A percentile compares a stretch with the other conserved stretches of the same genome.
These are phyloP conservation scores for Gentiana dahurica DNA, from an alignment of 257 asterid species.

Conservation along the genomic window DNA sequence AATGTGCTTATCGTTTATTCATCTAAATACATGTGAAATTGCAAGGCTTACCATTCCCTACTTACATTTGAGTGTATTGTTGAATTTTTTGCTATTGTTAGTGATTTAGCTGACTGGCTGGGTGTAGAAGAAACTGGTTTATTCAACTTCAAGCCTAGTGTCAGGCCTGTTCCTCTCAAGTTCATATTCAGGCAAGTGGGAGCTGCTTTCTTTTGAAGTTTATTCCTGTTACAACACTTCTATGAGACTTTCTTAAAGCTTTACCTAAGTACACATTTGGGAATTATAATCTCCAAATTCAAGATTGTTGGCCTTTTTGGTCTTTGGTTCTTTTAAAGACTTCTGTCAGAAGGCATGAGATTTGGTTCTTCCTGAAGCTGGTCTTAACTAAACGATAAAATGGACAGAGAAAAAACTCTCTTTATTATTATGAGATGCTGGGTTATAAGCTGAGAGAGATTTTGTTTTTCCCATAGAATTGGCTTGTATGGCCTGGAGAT, in stretches of 20 bases:
- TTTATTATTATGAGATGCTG: neutral
- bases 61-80: neutral
- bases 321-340: neutral
- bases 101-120: constrained; percentile 98
- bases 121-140: constrained; percentile 93
- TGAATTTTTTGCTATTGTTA: constrained; percentile 20
- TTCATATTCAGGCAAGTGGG: constrained; percentile 90
- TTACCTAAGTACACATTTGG: neutral
- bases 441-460: neutral
- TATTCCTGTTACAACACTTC: constrained; percentile 3
- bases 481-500: too few species aligned
- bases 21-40: neutral
- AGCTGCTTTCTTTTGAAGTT: constrained; percentile 12
- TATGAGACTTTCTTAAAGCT: neutral
- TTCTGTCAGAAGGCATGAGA: neutral
- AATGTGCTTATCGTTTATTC: neutral
- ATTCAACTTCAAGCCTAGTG: constrained; percentile 98
- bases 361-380: neutral
- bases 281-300: neutral
- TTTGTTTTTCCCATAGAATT: neutral
- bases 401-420: neutral
- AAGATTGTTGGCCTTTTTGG: neutral
- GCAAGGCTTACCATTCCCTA: too few species aligned
- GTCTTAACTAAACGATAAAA: neutral
- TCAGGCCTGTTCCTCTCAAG: constrained; percentile 99